phyloP scores from a whole-genome alignment of 805 yeast species.

The Metschnikowia lunata region DNA sequence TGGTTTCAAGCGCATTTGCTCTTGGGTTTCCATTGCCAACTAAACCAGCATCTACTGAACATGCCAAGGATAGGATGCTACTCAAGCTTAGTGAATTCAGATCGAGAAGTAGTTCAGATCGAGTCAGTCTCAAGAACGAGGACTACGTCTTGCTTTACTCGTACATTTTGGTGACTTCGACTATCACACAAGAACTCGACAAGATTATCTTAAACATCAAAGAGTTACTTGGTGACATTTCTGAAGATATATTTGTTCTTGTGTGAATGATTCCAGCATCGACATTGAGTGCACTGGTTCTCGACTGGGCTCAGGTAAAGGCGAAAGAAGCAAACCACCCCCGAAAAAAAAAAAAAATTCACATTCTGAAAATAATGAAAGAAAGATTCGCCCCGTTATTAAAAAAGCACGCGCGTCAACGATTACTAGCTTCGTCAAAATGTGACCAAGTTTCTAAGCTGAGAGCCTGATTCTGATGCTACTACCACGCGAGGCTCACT shows the following conservation, averaged over 20 bases:
- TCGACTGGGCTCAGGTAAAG: neutral
- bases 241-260: constrained; percentile 55
- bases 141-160: constrained; percentile 77
- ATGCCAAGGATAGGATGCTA: constrained; percentile 66
- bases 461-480: too few relatives aligned
- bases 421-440: too few relatives aligned
- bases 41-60: constrained; percentile 72
- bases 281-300: too few relatives aligned
- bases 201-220: constrained; percentile 51
- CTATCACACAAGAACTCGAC: constrained; percentile 62
- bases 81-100: constrained; percentile 61
- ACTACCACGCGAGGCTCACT: too few relatives aligned
- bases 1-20: constrained; percentile 70
- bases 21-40: constrained; percentile 75
- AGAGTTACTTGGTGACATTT: constrained; percentile 60
- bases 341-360: neutral
- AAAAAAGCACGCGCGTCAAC: too few relatives aligned
- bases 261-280: constrained; percentile 20
- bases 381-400: too few relatives aligned
- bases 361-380: constrained; percentile 5
- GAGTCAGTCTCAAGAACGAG: constrained; percentile 47
- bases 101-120: constrained; percentile 16
- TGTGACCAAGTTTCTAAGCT: too few relatives aligned
- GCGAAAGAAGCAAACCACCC: too few relatives aligned
- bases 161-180: constrained; percentile 65